Base-by-base conservation (phyloP, 148 eudicot genomes). In the Chenopodium suecicum region DNA sequence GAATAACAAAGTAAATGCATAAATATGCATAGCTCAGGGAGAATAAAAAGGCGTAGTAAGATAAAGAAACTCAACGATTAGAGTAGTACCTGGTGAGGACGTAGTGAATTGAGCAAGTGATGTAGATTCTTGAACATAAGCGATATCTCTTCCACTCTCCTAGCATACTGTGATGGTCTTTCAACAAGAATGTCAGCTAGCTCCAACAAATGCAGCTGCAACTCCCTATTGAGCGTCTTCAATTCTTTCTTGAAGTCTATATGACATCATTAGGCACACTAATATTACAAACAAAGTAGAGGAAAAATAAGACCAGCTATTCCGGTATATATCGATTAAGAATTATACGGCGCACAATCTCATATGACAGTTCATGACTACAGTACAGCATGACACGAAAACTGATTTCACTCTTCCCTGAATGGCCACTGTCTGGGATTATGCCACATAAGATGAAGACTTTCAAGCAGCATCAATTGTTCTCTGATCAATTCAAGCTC, bases 141-240 rank as follows among this genome's bases (percentile, higher is more conserved):
- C 23, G 98, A 95, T 34, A 95, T 92, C 25, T 93, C 98, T 89
- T 93, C 98, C 58, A 95, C 98, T 86, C 98, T 88, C 87, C 98
- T 89, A 44, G 94, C 98, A 87, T 93, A 95, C 66, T 95, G 98
- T 19, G 97, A 93, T 72, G 98, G 98, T 54, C 98, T 87, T 86
- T 95, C 98, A 29, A 92, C 82, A 63, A 95, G 94, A 88, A 95
- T 88, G 80, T 95, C 99, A 86, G 97, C 98, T 66, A 95, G 94
- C 90, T 95, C 99, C 88, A 95, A 87, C 80, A 95, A 72, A 83
- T 95, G 94, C 73, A 93, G 89, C 80, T 95, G 99, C 84, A 95
- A 81, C 79, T 91, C 98, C 87, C 99, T 87, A 79, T 95, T 95
- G 20, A 95, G 97, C 2, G 94, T 82, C 85, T 89, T 89, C 86